phyloP scores from a whole-genome alignment of 1,284 basidiomycete genomes.

The Cryptococcus sp. region DNA sequence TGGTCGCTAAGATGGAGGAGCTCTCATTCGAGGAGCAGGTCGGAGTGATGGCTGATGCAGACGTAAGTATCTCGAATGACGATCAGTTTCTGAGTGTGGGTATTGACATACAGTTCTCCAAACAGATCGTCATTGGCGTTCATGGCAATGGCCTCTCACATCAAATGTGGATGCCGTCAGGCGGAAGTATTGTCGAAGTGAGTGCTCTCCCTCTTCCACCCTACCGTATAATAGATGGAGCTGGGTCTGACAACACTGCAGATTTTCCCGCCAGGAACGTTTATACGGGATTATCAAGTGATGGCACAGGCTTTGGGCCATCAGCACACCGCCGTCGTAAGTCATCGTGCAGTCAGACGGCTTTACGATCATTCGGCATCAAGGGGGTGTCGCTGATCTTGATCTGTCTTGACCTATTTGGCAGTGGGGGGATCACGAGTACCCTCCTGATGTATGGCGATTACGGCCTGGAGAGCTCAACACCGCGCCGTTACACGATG shows the following conservation, averaged over 20 bases:
- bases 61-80: slow-evolving; percentile 14
- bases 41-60: slow-evolving; percentile 18
- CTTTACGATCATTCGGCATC: background rate
- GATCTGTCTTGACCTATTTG: background rate
- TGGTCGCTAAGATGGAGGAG: slow-evolving; percentile 23
- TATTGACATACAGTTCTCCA: background rate
- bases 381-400: background rate
- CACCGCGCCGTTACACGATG: slow-evolving; percentile 21
- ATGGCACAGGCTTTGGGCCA: slow-evolving; percentile 27
- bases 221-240: background rate
- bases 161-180: slow-evolving; percentile 32
- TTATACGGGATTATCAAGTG: slow-evolving; percentile 25
- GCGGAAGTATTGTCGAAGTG: slow-evolving; percentile 31
- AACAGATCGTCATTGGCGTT: slow-evolving; percentile 29
- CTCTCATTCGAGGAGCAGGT: slow-evolving; percentile 14
- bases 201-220: background rate
- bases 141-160: slow-evolving; percentile 31
- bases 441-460: too few relatives aligned
- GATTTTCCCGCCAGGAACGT: slow-evolving; percentile 28
- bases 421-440: slow-evolving; percentile 17
- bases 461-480: slow-evolving; percentile 17
- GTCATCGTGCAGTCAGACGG: background rate
- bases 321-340: slow-evolving; percentile 26
- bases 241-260: slow-evolving; percentile 7
- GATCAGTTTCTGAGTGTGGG: background rate